Evolutionary conservation across 2,329 filamentous ascomycete species (phyloP), one percentile per base, ranked within the genome.

Genomic region (Colletotrichum musicola): DNA sequence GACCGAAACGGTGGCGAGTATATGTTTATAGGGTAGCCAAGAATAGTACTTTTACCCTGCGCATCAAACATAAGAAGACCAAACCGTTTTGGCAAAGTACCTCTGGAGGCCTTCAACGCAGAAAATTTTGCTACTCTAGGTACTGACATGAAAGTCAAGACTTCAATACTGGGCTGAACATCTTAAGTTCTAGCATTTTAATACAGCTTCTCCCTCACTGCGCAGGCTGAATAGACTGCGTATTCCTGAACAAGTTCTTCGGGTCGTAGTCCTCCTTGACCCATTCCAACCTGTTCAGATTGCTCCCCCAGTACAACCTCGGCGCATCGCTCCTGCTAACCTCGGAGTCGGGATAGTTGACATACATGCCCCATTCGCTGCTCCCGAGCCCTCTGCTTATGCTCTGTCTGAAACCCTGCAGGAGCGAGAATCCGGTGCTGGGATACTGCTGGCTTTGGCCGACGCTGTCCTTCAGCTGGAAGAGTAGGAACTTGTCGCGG

Each of bases 261-360:
- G 82, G 82, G 61, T 85, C 82, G 2, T 80, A 72, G 12, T 77
- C 66, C 1, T 75, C 74, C 77, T 84, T 85, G 50, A 84, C 73
- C 62, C 74, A 62, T 71, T 78, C 75, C 57, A 84, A 72, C 59
- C 71, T 75, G 1, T 74, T 71, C 38, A 83, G 72, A 61, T 77
- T 83, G 59, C 73, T 74, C 4, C 84, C 79, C 69, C 83, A 88
- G 74, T 88, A 87, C 68, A 84, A 73, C 68, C 81, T 74, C 69
- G 84, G 81, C 3, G 85, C 86, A 25, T 79, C 79, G 4, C 78
- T 78, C 16, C 81, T 77, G 72, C 79, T 78, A 62, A 86, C 76
- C 46, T 77, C 79, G 0, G 85, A 81, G 72, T 88, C 86, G 2
- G 85, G 81, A 56, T 88, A 88, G 77, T 87, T 88, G 71, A 84